A percentile compares a stretch with the other conserved stretches of the same genome.
These are phyloP conservation scores for Discostella stelligeroides DNA, from an alignment of 108 stramenopile genomes.

Conservation along the genomic window DNA sequence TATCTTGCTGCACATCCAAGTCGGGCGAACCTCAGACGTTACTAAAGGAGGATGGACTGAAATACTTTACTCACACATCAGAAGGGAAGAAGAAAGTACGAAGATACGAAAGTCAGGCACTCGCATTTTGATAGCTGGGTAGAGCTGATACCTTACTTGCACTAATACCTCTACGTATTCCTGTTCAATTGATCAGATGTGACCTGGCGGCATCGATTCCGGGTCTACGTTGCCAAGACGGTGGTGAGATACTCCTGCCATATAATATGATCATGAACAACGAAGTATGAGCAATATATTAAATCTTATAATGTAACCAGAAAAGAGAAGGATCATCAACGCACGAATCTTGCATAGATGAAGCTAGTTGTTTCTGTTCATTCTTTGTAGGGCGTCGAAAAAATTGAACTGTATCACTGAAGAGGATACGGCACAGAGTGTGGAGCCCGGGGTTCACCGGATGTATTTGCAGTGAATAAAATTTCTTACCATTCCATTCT, in stretches of 20 bases:
- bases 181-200: too few species aligned
- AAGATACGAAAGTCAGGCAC: too few species aligned
- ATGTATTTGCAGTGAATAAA: too few species aligned
- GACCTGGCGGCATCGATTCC: too few species aligned
- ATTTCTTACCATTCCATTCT: background rate
- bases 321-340: conserved; percentile 10
- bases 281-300: too few species aligned
- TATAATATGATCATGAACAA: too few species aligned
- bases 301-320: conserved; percentile 1
- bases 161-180: too few species aligned
- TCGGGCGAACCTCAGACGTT: background rate
- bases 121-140: too few species aligned
- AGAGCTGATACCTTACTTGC: too few species aligned
- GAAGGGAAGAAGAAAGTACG: background rate
- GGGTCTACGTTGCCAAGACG: too few species aligned
- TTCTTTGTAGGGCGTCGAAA: conserved; percentile 39
- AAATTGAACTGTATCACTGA: conserved; percentile 40
- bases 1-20: background rate
- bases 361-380: conserved; percentile 11
- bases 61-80: background rate
- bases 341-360: conserved; percentile 5
- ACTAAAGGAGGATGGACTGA: background rate
- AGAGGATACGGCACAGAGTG: conserved; percentile 43
- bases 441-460: conserved; percentile 27
- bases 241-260: too few species aligned